A percentile compares a stretch with the other conserved stretches of the same genome.
phyloP scores from a whole-genome alignment of 1,284 basidiomycete species.

The Trichosporon faecale region DNA sequence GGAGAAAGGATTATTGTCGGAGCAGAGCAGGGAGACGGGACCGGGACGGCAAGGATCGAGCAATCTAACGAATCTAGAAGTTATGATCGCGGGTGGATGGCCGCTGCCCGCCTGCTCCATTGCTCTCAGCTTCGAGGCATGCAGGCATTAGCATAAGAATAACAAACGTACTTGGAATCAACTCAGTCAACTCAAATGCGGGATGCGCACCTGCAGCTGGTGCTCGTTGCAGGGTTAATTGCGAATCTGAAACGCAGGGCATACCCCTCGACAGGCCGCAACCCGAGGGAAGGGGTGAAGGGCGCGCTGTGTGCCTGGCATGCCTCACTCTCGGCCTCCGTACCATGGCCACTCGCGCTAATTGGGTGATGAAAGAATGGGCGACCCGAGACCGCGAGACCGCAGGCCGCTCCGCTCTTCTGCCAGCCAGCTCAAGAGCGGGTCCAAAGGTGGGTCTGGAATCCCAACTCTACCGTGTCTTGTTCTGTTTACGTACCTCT shows the following conservation, averaged over 20 bases:
- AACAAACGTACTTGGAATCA: slow-evolving; percentile 7
- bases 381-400: neutral
- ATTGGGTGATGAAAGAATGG: neutral
- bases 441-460: neutral
- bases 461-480: neutral
- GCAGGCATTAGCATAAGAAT: slow-evolving; percentile 2
- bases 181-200: neutral
- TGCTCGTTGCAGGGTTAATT: neutral
- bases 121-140: neutral
- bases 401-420: neutral
- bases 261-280: neutral
- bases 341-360: neutral
- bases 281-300: neutral
- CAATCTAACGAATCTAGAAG: slow-evolving; percentile 9
- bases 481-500: neutral
- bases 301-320: neutral
- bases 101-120: neutral
- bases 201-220: neutral
- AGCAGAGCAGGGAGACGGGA: slow-evolving; percentile 6
- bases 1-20: neutral
- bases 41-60: slow-evolving; percentile 5
- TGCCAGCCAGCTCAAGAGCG: neutral
- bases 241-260: slow-evolving; percentile 7
- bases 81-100: neutral
- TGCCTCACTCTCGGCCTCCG: neutral